A percentile compares a stretch with the other conserved stretches of the same genome.
Evolutionary conservation across 306 rosid species (phyloP).

Genomic region (Astragalus glycyphyllos): DNA sequence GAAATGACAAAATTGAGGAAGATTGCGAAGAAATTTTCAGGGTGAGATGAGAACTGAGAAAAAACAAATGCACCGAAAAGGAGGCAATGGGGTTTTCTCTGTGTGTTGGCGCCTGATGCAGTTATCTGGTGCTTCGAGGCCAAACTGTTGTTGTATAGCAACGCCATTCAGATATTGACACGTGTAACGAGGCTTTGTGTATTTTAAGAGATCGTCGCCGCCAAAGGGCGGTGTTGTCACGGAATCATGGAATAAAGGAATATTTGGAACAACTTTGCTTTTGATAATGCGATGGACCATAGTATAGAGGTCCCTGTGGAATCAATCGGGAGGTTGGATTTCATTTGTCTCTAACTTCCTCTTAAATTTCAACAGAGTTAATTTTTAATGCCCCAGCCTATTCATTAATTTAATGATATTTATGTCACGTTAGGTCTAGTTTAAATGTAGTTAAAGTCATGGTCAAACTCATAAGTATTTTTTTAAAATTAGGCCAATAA

Average conservation of each 20-base stretch:
- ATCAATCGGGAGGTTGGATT: neutral
- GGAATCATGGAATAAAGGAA: neutral
- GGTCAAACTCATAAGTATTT: no score
- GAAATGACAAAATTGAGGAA: conserved; percentile 31
- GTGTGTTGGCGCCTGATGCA: conserved; percentile 36
- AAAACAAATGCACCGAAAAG: conserved; percentile 30
- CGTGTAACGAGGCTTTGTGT: neutral
- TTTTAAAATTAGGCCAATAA: no score
- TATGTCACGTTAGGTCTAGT: no score
- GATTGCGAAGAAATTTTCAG: conserved; percentile 31
- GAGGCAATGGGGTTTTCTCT: neutral
- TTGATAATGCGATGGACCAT: conserved; percentile 26
- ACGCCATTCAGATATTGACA: neutral
- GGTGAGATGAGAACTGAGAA: neutral
- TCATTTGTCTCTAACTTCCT: neutral
- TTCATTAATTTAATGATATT: no score
- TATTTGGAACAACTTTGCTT: conserved; percentile 31
- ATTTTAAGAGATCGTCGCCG: neutral
- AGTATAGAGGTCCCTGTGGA: no score
- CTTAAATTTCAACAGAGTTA: neutral
- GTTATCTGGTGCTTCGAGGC: conserved; percentile 26
- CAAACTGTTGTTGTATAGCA: neutral
- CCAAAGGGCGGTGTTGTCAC: neutral
- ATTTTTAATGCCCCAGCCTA: no score
- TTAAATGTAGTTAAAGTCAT: no score